A percentile compares a stretch with the other conserved stretches of the same genome.
These are phyloP conservation scores for Coprinopsis strossmayeri DNA, from an alignment of 768 basidiomycete genomes.

Conservation along the genomic window DNA sequence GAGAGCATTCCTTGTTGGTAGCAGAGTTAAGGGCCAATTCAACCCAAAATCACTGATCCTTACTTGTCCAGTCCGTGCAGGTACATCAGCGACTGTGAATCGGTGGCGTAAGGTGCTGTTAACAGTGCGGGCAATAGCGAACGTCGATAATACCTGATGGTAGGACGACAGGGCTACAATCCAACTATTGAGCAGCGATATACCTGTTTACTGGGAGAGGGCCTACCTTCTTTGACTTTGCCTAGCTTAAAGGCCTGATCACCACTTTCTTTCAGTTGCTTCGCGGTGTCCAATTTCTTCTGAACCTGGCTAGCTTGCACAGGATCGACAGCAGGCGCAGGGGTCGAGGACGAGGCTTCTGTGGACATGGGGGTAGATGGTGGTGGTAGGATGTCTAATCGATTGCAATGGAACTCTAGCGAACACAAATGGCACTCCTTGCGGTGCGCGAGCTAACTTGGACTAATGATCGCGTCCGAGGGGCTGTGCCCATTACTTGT, in stretches of 20 bases:
- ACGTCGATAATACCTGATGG: slow-evolving; percentile 47
- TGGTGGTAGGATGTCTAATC: neutral
- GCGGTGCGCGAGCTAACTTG: neutral
- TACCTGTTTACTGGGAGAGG: neutral
- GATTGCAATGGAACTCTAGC: slow-evolving; percentile 9
- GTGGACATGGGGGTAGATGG: slow-evolving; percentile 7
- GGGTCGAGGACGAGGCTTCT: slow-evolving; percentile 8
- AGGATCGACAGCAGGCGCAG: slow-evolving; percentile 10
- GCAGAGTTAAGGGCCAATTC: slow-evolving; percentile 2
- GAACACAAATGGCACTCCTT: neutral
- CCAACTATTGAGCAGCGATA: neutral
- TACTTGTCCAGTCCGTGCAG: slow-evolving; percentile 76
- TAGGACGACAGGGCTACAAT: slow-evolving; percentile 59
- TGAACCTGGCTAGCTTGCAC: slow-evolving; percentile 6
- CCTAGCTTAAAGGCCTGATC: slow-evolving; percentile 69
- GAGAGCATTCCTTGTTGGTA: slow-evolving; percentile 42
- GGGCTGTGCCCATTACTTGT: slow-evolving; percentile 31
- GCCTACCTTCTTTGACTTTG: slow-evolving; percentile 52
- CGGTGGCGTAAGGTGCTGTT: slow-evolving; percentile 5
- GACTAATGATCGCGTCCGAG: slow-evolving; percentile 19
- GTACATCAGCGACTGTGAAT: slow-evolving; percentile 62
- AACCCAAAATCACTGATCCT: slow-evolving; percentile 16
- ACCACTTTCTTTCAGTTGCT: slow-evolving; percentile 57
- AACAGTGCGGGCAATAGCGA: slow-evolving; percentile 7
- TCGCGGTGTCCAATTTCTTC: slow-evolving; percentile 55